A percentile compares a stretch with the other conserved stretches of the same genome.
Evolutionary conservation across 768 basidiomycete species (phyloP).

Genomic region (Scleroderma citrinum): DNA sequence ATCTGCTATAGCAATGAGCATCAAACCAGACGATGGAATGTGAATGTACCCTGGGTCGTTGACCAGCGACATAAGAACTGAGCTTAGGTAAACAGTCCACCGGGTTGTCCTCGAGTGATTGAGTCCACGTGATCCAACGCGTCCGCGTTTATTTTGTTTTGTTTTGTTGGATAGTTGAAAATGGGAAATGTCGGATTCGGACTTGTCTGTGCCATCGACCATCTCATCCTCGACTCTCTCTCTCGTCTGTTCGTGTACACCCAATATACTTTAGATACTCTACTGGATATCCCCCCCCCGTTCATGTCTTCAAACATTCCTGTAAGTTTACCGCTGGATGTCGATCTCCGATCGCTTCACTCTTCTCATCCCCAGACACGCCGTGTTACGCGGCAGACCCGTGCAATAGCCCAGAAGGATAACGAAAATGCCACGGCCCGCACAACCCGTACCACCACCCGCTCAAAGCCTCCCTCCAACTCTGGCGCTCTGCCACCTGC

Average conservation of each 20-base stretch:
- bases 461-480: slow-evolving; percentile 49
- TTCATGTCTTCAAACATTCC: slow-evolving; percentile 42
- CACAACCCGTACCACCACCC: slow-evolving; percentile 52
- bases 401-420: slow-evolving; percentile 49
- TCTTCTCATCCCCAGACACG: slow-evolving; percentile 42
- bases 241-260: slow-evolving; percentile 5
- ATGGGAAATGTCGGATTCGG: slow-evolving; percentile 22
- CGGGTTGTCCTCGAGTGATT: neutral
- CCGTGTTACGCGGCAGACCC: slow-evolving; percentile 54
- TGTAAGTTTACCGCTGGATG: slow-evolving; percentile 22
- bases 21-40: neutral
- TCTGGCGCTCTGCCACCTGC: slow-evolving; percentile 30
- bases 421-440: slow-evolving; percentile 69
- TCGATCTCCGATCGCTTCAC: neutral
- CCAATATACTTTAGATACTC: slow-evolving; percentile 2
- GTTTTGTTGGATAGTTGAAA: slow-evolving; percentile 35
- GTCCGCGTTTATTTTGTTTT: slow-evolving; percentile 33
- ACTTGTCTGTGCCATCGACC: slow-evolving; percentile 6
- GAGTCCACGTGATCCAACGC: slow-evolving; percentile 32
- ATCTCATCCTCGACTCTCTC: slow-evolving; percentile 6
- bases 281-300: neutral
- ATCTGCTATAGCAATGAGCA: slow-evolving; percentile 31
- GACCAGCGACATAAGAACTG: slow-evolving; percentile 48
- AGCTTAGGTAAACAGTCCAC: neutral
- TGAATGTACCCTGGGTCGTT: slow-evolving; percentile 53